Evolutionary conservation across 352 stramenopile genomes (phyloP).

Genomic region (Phytophthora tubulina): DNA sequence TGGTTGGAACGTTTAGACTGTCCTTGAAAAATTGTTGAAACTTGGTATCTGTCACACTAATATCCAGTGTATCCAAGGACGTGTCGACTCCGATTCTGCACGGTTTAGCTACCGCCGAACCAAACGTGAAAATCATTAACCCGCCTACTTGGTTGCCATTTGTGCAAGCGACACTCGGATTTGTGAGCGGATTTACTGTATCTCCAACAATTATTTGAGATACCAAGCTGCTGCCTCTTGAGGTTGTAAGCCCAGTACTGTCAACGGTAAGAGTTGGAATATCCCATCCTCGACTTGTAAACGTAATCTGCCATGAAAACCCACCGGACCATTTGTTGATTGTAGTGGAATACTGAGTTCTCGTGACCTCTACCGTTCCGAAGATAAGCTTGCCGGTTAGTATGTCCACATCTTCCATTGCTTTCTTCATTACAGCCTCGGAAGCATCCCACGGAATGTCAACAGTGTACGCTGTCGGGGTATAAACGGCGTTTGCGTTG

Average conservation of each 20-base stretch:
- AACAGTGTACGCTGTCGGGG: slow-evolving; percentile 19
- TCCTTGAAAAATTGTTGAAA: slow-evolving; percentile 54
- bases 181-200: slow-evolving; percentile 11
- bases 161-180: slow-evolving; percentile 54
- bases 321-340: slow-evolving; percentile 93
- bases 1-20: slow-evolving; percentile 57
- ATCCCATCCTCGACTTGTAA: slow-evolving; percentile 83
- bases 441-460: slow-evolving; percentile 83
- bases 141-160: slow-evolving; percentile 94
- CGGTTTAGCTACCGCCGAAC: slow-evolving; percentile 56
- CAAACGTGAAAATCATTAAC: slow-evolving; percentile 74
- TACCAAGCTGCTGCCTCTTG: slow-evolving; percentile 17
- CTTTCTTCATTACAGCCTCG: slow-evolving; percentile 65
- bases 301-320: slow-evolving; percentile 95
- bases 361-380: slow-evolving; percentile 83
- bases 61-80: slow-evolving; percentile 35
- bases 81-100: slow-evolving; percentile 61
- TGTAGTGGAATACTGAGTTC: slow-evolving; percentile 79
- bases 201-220: slow-evolving; percentile 62
- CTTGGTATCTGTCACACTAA: slow-evolving; percentile 41
- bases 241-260: slow-evolving; percentile 33
- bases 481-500: slow-evolving; percentile 36
- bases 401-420: slow-evolving; percentile 52
- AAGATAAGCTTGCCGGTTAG: slow-evolving; percentile 69
- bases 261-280: slow-evolving; percentile 80